Evolutionary conservation across 805 yeast genomes (phyloP), one percentile per base, ranked within the genome.

Genomic region (Lipomyces sp.): DNA sequence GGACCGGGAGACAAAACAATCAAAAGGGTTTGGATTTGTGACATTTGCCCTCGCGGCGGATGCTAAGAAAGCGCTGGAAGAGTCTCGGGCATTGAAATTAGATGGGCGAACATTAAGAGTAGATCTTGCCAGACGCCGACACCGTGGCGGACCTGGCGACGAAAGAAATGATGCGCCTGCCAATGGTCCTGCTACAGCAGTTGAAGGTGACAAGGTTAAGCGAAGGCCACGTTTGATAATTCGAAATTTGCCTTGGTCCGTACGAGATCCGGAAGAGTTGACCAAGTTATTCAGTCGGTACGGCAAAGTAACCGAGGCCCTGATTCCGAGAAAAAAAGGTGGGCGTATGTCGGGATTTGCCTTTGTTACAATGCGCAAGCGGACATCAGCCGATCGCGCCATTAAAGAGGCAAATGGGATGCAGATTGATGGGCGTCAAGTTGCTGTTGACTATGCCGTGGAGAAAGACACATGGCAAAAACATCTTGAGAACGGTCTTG

Each of bases 11-110:
- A 85, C 90, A 63, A 78, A 79, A 4, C 83, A 88, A 56, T 91
- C 97, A 2, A 85, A 93, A 76, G 98, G 99, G 1, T 95, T 93
- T 78, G 99, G 99, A 2, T 95, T 95, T 77, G 99, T 92, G 15
- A 88, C 96, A 48, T 95, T 95, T 77, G 86, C 90, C 1, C 78
- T 84, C 59, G 92, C 90, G 69, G 97, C 92, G 58, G 99, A 95
- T 75, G 90, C 97, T 0, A 76, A 84, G 53, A 80, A 84, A 57
- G 98, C 98, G 0, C 80, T 93, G 69, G 85, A 82, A 29, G 84
- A 86, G 70, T 81, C 94, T 15, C 86, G 87, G 76, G 13, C 42
- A 15, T 24, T 35, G 48, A 88, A 83, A 74, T 85, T 95, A 72
- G 83, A 89, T 65, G 86, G 85, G 34, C 84, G 88, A 69, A 71